A percentile compares a stretch with the other conserved stretches of the same genome.
Conservation (phyloP, 2,329 filamentous ascomycete genomes). For the Fusarium sp. region DNA sequence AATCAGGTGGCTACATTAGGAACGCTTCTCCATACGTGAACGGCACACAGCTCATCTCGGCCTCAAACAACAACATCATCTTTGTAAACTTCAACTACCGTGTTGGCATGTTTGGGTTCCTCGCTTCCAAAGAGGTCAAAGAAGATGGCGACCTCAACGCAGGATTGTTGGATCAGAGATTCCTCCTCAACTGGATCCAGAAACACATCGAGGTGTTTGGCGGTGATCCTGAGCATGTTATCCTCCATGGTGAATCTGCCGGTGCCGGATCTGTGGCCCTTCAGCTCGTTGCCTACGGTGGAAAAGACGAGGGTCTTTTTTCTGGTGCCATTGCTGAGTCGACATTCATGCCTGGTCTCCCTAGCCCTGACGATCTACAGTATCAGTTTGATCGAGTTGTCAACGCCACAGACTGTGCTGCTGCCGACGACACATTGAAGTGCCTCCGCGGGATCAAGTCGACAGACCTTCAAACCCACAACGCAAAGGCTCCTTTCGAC, state of each 20-base stretch:
- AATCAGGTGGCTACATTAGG: constrained; percentile 57
- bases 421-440: constrained; percentile 44
- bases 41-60: constrained; percentile 55
- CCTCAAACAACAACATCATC: constrained; percentile 57
- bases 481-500: constrained; percentile 51
- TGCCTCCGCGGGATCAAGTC: constrained; percentile 53
- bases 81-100: constrained; percentile 71
- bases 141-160: constrained; percentile 66
- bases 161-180: constrained; percentile 70
- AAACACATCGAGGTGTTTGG: constrained; percentile 66
- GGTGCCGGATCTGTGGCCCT: constrained; percentile 66
- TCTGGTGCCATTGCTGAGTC: constrained; percentile 56
- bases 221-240: constrained; percentile 65
- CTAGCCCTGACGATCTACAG: constrained; percentile 53
- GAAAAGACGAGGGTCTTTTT: constrained; percentile 56
- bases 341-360: constrained; percentile 59
- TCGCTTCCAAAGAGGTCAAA: constrained; percentile 64
- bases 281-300: constrained; percentile 58
- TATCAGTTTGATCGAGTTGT: constrained; percentile 56
- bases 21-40: constrained; percentile 63
- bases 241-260: constrained; percentile 68
- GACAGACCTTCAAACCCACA: constrained; percentile 51
- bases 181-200: constrained; percentile 68
- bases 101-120: constrained; percentile 68
- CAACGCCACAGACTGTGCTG: constrained; percentile 47